Base-by-base conservation (phyloP, 257 asterid genomes). In the Solanum chmielewskii region DNA sequence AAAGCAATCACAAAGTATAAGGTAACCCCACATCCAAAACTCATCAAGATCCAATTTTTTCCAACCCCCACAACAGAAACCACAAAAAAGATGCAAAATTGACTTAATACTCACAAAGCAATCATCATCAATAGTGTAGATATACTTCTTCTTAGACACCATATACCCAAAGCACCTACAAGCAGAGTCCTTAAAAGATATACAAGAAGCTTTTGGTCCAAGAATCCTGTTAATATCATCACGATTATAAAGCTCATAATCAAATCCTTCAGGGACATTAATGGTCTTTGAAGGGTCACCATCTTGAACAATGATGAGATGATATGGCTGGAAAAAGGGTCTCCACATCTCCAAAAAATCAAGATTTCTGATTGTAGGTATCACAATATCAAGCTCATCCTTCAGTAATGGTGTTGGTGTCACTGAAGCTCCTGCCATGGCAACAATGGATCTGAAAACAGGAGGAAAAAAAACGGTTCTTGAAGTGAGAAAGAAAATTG, bases 121-220 rank as follows among this genome's bases (percentile, higher is more conserved):
- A 45, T 87, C 89, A 66, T 87, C 86, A 80, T 87, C 86, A 29
- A 87, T 87, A 49, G 86, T 80, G 49, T 78, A 87, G 37, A 87
- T 66, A 59, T 87, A 81, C 89, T 87, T 87, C 89, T 87, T 87
- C 59, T 87, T 87, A 37, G 89, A 87, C n/a, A 86, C 85, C 85
- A 86, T 86, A 11, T 86, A 86, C 27, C 88, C 85, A 86, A 86
- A 86, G n/a, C 88, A 86, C 75, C 88, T n/a, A 75, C 88, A 86
- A 86, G 88, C 88, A 86, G 88, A 86, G 75, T 86, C 88, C 45
- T 86, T 86, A 86, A 74, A 74, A 15, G 88, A 86, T 27, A 86
- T 86, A 4, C 88, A 86, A 76, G 47, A 49, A 0, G 88, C 88
- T 39, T 86, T 86, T 35, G 88, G 88, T 13, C 88, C 88, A 80